Evolutionary conservation across 208 protist species (phyloP).

Genomic region (Wallacemonas sp.): DNA sequence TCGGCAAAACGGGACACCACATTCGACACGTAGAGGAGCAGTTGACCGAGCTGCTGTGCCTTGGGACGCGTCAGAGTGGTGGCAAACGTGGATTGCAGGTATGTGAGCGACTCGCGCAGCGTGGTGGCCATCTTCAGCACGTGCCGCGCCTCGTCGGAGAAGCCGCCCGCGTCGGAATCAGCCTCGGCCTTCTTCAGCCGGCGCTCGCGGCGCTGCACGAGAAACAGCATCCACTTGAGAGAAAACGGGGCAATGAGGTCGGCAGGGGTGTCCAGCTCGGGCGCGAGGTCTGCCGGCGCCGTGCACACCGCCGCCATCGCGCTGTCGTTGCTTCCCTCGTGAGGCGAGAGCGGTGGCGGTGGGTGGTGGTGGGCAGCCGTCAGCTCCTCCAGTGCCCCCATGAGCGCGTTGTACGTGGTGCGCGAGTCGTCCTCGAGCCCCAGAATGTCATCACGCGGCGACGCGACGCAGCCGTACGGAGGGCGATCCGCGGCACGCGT

Average conservation of each 20-base stretch:
- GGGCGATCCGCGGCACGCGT: not conserved
- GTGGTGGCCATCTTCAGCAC: slow-evolving; percentile 10
- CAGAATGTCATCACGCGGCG: not conserved
- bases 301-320: not conserved
- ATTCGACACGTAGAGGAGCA: slow-evolving; percentile 12
- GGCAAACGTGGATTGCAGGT: not conserved
- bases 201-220: slow-evolving; percentile 8
- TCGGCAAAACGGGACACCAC: slow-evolving; percentile 9
- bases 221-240: slow-evolving; percentile 13
- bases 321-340: not conserved
- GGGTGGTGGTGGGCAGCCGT: not conserved
- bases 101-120: slow-evolving; percentile 6
- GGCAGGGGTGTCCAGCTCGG: slow-evolving; percentile 10
- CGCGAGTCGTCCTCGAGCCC: slow-evolving; percentile 3
- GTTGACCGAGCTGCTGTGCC: slow-evolving; percentile 8
- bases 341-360: not conserved
- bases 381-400: slow-evolving; percentile 7
- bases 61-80: slow-evolving; percentile 1
- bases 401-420: slow-evolving; percentile 12
- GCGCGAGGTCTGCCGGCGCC: not conserved
- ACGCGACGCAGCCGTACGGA: not conserved
- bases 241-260: slow-evolving; percentile 15
- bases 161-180: not conserved
- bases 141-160: slow-evolving; percentile 1
- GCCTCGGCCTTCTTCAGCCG: not conserved